Evolutionary conservation across 371 early-diverging fungal genomes (phyloP), one percentile per base, ranked within the genome.

Genomic region (Mortierella sp.): DNA sequence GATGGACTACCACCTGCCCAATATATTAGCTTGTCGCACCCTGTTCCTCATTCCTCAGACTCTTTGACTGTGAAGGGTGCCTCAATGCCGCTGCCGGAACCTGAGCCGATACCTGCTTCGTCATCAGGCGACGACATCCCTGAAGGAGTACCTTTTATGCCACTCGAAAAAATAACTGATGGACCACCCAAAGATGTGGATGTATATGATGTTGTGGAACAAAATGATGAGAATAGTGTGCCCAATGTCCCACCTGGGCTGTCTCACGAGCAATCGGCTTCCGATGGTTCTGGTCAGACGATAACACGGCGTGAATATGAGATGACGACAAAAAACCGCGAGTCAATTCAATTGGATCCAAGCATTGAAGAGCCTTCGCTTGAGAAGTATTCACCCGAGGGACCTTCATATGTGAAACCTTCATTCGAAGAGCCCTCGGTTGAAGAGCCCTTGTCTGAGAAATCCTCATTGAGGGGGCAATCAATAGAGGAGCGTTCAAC

Each of bases 31-130:
- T 23, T 62, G 1, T 67, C 60, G 12, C 43, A 59, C 1, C 3
- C 32, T 10, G 23, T 58, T 10, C 58, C 66, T 17, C 49, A 42
- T 2, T n/a, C 17, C 22, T 22, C 58, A 8, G 53, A 31, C 17
- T 15, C 34, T 17, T 42, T 26, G n/a, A 19, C 37, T 1, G 29
- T 31, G 1, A 68, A 64, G 28, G 49, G 35, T 51, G 42, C 31
- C 35, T 64, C 66, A 8, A 31, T 72, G 32, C 66, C 72, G n/a
- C 26, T 32, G 19, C 61, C 53, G 6, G 19, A 19, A 19, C 56
- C 65, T 0, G 66, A 61, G n/a, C 61, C 72, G 12, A n/a, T 65
- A 42, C 43, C 61, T 7, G 15, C 22, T 8, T 7, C 37, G 5
- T 8, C 9, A 2, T 13, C 9, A 28, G 62, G 57, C 1, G 58